Evolutionary conservation across 1,139 yeast genomes (phyloP).

Genomic region (Taphrina communis): DNA sequence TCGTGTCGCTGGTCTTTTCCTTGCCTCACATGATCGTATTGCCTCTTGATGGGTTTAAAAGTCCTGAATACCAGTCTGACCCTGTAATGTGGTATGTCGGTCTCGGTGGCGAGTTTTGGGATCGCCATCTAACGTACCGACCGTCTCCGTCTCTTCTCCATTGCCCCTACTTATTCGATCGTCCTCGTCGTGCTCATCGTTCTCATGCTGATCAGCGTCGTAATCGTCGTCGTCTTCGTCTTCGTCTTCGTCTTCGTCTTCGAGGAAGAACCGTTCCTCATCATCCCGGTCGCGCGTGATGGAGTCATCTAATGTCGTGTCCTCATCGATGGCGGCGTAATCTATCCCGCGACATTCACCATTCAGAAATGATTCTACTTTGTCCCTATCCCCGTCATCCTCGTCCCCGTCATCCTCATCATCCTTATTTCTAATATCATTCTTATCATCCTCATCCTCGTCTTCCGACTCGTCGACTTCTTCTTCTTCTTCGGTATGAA

Average conservation of each 20-base stretch:
- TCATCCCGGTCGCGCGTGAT: slow-evolving; percentile 8
- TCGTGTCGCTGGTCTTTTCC: too few species aligned
- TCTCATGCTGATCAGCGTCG: too few species aligned
- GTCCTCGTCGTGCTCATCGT: neutral
- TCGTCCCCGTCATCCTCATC: neutral
- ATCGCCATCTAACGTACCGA: too few species aligned
- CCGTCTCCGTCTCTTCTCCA: neutral
- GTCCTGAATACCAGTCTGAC: slow-evolving; percentile 26
- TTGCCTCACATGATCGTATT: neutral
- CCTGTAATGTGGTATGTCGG: neutral
- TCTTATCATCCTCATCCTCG: neutral
- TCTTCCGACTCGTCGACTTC: slow-evolving; percentile 2
- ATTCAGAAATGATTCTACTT: slow-evolving; percentile 9
- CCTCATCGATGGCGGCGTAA: slow-evolving; percentile 16
- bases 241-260: neutral
- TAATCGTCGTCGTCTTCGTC: too few species aligned
- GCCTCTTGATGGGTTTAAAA: neutral
- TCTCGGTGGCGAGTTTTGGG: too few species aligned
- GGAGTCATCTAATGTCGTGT: slow-evolving; percentile 12
- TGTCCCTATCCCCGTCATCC: neutral
- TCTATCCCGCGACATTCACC: slow-evolving; percentile 4
- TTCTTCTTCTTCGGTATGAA: neutral
- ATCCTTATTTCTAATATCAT: neutral
- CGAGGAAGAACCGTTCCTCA: slow-evolving; percentile 17
- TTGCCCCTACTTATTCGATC: neutral